Conservation (phyloP, 2,329 filamentous ascomycete species). For the Stenocarpella maydis region DNA sequence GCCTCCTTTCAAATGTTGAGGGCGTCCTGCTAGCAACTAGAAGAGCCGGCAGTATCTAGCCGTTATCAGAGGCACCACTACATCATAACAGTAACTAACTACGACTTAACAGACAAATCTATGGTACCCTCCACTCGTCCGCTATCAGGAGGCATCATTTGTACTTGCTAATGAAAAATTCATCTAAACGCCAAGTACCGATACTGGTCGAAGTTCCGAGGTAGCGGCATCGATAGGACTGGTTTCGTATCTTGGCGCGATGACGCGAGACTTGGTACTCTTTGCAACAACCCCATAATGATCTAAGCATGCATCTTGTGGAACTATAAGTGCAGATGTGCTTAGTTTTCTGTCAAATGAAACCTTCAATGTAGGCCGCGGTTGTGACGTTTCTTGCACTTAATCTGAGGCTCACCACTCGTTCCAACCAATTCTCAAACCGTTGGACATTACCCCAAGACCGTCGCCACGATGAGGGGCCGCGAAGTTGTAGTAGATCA, state of each 20-base stretch:
- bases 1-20: background rate
- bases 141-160: background rate
- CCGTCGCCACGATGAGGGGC: conserved; percentile 1
- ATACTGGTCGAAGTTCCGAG: background rate
- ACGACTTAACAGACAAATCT: background rate
- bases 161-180: background rate
- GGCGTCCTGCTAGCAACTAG: background rate
- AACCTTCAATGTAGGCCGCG: no score
- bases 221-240: conserved; percentile 27
- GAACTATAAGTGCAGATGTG: conserved; percentile 10
- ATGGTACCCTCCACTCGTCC: background rate
- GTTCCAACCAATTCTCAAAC: background rate
- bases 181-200: background rate
- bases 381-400: background rate
- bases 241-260: conserved; percentile 9
- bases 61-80: conserved; percentile 7
- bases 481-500: background rate
- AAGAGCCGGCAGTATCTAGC: background rate
- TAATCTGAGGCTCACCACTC: background rate
- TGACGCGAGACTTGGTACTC: conserved; percentile 30
- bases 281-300: conserved; percentile 26
- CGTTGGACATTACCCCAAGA: background rate
- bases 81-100: background rate
- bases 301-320: conserved; percentile 19
- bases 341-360: conserved; percentile 32